These are phyloP conservation scores for Meyerozyma elateridarum DNA, from an alignment of 1,139 yeast species.

Conservation along the genomic window DNA sequence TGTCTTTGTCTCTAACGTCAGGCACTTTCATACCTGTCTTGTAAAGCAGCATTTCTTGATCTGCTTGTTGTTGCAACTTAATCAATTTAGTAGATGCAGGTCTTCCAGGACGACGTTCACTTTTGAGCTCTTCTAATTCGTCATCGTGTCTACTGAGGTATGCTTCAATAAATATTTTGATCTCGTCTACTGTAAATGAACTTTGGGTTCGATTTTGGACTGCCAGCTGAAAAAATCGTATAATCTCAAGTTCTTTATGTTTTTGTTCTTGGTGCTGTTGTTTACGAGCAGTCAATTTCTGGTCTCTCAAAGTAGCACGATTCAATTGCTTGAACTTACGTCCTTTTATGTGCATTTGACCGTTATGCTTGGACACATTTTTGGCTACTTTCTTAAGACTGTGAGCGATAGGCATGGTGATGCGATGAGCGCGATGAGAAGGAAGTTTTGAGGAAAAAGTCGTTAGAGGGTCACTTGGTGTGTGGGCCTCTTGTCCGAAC, in stretches of 20 bases:
- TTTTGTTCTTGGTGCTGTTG: conserved; percentile 53
- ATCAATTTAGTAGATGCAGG: conserved; percentile 73
- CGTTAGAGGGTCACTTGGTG: no score
- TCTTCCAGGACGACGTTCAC: conserved; percentile 77
- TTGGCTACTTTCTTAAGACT: conserved; percentile 70
- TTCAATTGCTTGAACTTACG: conserved; percentile 80
- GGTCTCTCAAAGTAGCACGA: conserved; percentile 81
- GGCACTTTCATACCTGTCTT: conserved; percentile 72
- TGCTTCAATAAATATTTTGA: conserved; percentile 55
- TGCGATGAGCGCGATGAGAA: conserved; percentile 6
- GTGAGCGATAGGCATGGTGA: conserved; percentile 71
- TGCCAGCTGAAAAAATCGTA: conserved; percentile 62
- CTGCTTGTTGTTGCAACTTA: conserved; percentile 54
- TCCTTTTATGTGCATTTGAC: conserved; percentile 79
- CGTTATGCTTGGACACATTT: conserved; percentile 52
- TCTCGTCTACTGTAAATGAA: conserved; percentile 49
- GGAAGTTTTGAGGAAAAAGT: no score
- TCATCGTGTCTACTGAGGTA: conserved; percentile 69
- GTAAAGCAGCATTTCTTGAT: conserved; percentile 58
- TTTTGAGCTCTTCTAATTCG: conserved; percentile 56
- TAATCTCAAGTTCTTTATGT: conserved; percentile 52
- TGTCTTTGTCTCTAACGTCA: conserved; percentile 56
- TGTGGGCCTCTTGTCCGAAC: no score
- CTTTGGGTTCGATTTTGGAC: conserved; percentile 37
- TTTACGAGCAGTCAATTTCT: conserved; percentile 59